Evolutionary conservation across 1,284 basidiomycete species (phyloP).

Genomic region (Cronartium ribicola): DNA sequence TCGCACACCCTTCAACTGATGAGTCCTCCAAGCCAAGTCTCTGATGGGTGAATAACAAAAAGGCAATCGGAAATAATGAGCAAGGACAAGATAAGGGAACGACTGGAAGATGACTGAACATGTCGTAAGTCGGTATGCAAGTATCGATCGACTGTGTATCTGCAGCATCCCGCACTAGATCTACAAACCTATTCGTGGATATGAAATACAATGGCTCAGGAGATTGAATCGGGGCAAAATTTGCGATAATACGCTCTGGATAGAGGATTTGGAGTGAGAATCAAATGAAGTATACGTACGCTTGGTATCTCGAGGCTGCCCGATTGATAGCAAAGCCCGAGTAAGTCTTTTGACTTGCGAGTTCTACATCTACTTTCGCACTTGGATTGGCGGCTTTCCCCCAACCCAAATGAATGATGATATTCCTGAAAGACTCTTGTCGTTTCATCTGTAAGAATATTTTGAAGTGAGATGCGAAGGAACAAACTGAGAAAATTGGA

Average conservation of each 20-base stretch:
- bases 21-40: slow-evolving; percentile 53
- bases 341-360: neutral
- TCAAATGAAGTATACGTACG: neutral
- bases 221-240: neutral
- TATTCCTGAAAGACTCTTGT: slow-evolving; percentile 1
- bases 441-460: neutral
- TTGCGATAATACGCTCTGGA: neutral
- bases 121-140: slow-evolving; percentile 47
- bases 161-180: neutral
- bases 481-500: neutral
- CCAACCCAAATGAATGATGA: neutral
- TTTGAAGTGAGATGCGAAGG: neutral
- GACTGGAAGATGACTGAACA: slow-evolving; percentile 35
- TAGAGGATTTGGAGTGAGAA: too few species aligned
- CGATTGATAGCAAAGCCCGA: slow-evolving; percentile 5
- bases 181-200: slow-evolving; percentile 3
- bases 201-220: neutral
- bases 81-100: neutral
- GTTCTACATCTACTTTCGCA: neutral
- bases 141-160: neutral
- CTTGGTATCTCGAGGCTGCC: slow-evolving; percentile 1
- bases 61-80: neutral
- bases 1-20: slow-evolving; percentile 48
- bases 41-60: neutral
- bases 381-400: neutral